These are phyloP conservation scores for Allomyces macrogynus DNA, from an alignment of 192 early-diverging fungal species.

Conservation along the genomic window DNA sequence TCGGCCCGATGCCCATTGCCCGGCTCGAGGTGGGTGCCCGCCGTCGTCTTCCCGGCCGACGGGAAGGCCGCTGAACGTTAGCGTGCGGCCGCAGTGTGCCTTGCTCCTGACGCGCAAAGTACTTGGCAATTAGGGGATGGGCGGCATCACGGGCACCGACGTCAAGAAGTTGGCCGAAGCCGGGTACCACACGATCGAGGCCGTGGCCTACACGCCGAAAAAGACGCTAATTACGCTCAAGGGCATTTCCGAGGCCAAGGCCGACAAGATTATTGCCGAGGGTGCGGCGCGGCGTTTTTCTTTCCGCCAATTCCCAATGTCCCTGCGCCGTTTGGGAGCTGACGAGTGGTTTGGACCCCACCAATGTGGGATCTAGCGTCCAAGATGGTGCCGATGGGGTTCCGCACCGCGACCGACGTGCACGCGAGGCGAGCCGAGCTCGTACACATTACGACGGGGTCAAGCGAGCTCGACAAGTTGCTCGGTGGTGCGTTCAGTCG, in stretches of 20 bases:
- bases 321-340: neutral
- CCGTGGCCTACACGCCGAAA: constrained; percentile 80
- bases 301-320: neutral
- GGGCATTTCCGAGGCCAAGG: constrained; percentile 87
- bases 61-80: too few species aligned
- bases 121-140: too few species aligned
- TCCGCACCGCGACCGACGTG: constrained; percentile 82
- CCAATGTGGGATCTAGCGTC: constrained; percentile 27
- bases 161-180: constrained; percentile 70
- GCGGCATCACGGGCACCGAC: constrained; percentile 42
- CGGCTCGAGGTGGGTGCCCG: neutral
- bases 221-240: constrained; percentile 72
- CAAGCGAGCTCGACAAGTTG: constrained; percentile 73
- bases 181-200: constrained; percentile 79
- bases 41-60: too few species aligned
- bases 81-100: too few species aligned
- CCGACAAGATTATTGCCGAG: constrained; percentile 81
- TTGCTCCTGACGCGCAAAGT: too few species aligned
- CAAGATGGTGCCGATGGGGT: constrained; percentile 83
- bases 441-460: constrained; percentile 71
- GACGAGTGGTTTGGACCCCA: neutral
- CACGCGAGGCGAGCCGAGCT: constrained; percentile 61
- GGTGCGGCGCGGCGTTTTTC: constrained; percentile 16
- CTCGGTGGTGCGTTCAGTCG: constrained; percentile 41
- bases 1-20: neutral